Base-by-base conservation (phyloP, 2,329 filamentous ascomycete species). In the Coniochaeta pulveracea region DNA sequence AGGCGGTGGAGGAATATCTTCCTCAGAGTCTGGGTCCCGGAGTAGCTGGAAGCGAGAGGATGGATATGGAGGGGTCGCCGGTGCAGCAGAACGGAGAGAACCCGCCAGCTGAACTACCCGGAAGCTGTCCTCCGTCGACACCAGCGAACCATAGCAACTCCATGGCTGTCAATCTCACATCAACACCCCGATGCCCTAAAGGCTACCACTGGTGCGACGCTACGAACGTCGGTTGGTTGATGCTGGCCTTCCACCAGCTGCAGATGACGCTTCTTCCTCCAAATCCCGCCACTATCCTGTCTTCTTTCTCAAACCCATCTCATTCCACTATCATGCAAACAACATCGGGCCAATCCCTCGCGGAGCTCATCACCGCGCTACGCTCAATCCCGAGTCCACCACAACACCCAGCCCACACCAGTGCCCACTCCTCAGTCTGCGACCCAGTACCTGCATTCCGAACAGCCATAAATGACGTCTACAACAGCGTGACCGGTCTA, bases 181-280 rank as follows among this genome's bases (percentile, higher is more conserved):
- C 52, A 19, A 51, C 46, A 1, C 56, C 65, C 3, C 56, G 67
- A 21, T 72, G 68, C 36, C 64, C 65, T 11, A 65, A 57, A 36
- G 63, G 64, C 1, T 64, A 58, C 34, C 64, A 63, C 34, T 50
- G 53, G 43, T 72, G 68, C 35, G 69, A 72, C 39, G 64, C 66
- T 0, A 58, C 59, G 0, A 70, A 67, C 34, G 51, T 72, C 0
- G 68, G 68, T 3, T 72, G 66, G 65, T 43, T 69, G 21, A 66
- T 72, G 60, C 52, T 69, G n/a, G 50, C 61, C 0, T 64, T 62
- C 34, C 61, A 62, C 33, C 63, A 70, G 40, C 50, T 69, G 34
- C 55, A 57, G 26, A 47, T 70, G 1, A 43, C 69, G 3, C n/a
- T n/a, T n/a, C n/a, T n/a, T n/a, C n/a, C n/a, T n/a, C n/a, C n/a